Conservation (phyloP, 2,329 filamentous ascomycete species). For the Verticillium nubilum region DNA sequence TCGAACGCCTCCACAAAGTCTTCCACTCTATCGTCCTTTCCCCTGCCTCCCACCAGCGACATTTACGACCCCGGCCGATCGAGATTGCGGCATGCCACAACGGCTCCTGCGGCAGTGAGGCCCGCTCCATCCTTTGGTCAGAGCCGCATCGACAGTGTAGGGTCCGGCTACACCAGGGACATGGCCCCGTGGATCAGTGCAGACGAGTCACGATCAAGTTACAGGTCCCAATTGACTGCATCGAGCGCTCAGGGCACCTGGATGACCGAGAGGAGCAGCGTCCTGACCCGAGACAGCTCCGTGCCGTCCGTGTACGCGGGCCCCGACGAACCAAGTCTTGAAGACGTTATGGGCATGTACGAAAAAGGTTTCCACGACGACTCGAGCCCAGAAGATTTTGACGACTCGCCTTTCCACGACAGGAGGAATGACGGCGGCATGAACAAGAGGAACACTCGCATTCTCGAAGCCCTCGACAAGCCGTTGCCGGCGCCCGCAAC, state of each 20-base stretch:
- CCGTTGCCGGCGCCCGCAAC: slow-evolving; percentile 21
- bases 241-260: slow-evolving; percentile 53
- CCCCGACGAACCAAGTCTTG: slow-evolving; percentile 55
- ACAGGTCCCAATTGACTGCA: slow-evolving; percentile 48
- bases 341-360: slow-evolving; percentile 68
- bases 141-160: slow-evolving; percentile 28
- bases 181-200: slow-evolving; percentile 41
- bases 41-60: slow-evolving; percentile 34
- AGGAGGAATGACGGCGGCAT: slow-evolving; percentile 28
- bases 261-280: slow-evolving; percentile 78
- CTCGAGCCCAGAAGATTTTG: slow-evolving; percentile 23
- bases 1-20: slow-evolving; percentile 22
- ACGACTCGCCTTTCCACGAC: slow-evolving; percentile 26
- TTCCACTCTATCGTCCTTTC: slow-evolving; percentile 39
- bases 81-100: slow-evolving; percentile 21
- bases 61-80: slow-evolving; percentile 25
- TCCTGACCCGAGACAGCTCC: slow-evolving; percentile 74
- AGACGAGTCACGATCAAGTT: slow-evolving; percentile 50
- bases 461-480: slow-evolving; percentile 35
- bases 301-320: slow-evolving; percentile 52
- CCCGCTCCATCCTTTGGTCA: slow-evolving; percentile 21
- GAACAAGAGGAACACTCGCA: slow-evolving; percentile 27
- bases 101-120: slow-evolving; percentile 17
- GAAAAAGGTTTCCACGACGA: slow-evolving; percentile 54
- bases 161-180: slow-evolving; percentile 27